These are phyloP conservation scores for Helichrysum umbraculigerum DNA, from an alignment of 129 eudicot genomes.

Conservation along the genomic window DNA sequence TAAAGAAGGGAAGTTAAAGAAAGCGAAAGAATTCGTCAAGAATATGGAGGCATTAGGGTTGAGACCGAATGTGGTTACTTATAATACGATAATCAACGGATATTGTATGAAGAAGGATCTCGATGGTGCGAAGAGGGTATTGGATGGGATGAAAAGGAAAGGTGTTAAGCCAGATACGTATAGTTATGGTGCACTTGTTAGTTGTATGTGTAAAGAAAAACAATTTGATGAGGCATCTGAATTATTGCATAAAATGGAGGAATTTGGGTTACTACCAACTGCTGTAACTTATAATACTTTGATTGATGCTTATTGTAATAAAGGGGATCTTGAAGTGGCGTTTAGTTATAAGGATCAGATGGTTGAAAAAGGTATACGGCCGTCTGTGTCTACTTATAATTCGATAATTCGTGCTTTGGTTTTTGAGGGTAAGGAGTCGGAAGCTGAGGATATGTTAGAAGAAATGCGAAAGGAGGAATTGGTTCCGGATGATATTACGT, in stretches of 20 bases:
- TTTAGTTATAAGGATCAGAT: slow-evolving; percentile 55
- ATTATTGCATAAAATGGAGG: slow-evolving; percentile 49
- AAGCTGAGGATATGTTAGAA: slow-evolving; percentile 52
- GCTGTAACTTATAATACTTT: slow-evolving; percentile 56
- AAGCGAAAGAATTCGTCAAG: slow-evolving; percentile 50
- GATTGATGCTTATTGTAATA: slow-evolving; percentile 69
- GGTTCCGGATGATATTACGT: slow-evolving; percentile 58
- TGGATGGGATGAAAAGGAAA: slow-evolving; percentile 48
- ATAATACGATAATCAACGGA: slow-evolving; percentile 65
- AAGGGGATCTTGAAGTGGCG: slow-evolving; percentile 63
- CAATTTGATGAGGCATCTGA: slow-evolving; percentile 48
- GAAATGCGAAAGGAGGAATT: slow-evolving; percentile 57
- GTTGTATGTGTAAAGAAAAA: slow-evolving; percentile 59
- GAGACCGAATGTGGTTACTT: slow-evolving; percentile 60
- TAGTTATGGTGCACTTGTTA: slow-evolving; percentile 57
- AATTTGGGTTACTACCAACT: slow-evolving; percentile 45
- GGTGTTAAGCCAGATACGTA: slow-evolving; percentile 52
- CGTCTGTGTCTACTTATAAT: slow-evolving; percentile 67
- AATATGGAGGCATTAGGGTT: slow-evolving; percentile 63
- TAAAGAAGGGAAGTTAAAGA: slow-evolving; percentile 68
- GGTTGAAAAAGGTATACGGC: slow-evolving; percentile 48
- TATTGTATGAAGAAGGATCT: slow-evolving; percentile 52
- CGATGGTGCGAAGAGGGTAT: slow-evolving; percentile 51
- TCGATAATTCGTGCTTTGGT: slow-evolving; percentile 52
- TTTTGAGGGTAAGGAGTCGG: slow-evolving; percentile 47